Conservation (phyloP, 441 rosid species). For the Isatis lusitanica region DNA sequence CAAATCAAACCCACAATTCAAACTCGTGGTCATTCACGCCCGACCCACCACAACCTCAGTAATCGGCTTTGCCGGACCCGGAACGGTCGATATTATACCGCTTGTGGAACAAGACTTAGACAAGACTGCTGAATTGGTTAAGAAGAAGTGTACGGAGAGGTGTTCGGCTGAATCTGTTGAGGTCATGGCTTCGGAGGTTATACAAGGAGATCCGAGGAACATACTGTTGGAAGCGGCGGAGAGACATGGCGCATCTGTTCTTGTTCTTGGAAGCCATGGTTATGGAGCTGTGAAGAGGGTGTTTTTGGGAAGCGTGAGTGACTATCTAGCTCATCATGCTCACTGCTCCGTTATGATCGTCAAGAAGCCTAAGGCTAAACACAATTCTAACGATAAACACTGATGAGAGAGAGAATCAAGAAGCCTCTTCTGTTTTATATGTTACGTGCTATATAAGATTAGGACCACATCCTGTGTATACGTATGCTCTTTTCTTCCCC, state of each 20-base stretch:
- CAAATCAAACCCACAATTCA: slow-evolving; percentile 35
- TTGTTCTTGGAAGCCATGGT: slow-evolving; percentile 56
- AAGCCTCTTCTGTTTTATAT: neutral
- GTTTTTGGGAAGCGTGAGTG: slow-evolving; percentile 30
- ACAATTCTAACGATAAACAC: neutral
- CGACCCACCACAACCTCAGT: slow-evolving; percentile 36
- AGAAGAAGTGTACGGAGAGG: slow-evolving; percentile 32
- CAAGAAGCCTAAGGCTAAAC: slow-evolving; percentile 15
- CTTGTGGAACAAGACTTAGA: slow-evolving; percentile 42
- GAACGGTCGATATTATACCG: slow-evolving; percentile 36
- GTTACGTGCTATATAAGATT: neutral
- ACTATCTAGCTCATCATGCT: slow-evolving; percentile 26
- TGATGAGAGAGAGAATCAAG: neutral
- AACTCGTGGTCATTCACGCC: slow-evolving; percentile 47
- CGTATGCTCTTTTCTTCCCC: neutral
- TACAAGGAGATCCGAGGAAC: slow-evolving; percentile 52
- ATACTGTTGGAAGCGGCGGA: slow-evolving; percentile 46
- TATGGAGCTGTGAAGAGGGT: slow-evolving; percentile 46
- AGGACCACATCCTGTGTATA: neutral
- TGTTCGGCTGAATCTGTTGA: slow-evolving; percentile 41
- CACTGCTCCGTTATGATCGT: slow-evolving; percentile 33
- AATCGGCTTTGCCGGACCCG: slow-evolving; percentile 40
- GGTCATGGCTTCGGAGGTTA: slow-evolving; percentile 18
- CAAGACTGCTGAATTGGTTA: slow-evolving; percentile 33
- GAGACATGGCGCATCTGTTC: slow-evolving; percentile 42